Percentiles rank a stretch among this genome's conserved stretches.
These are phyloP conservation scores for Tothia fuscella DNA, from an alignment of 2,329 filamentous ascomycete genomes.

Conservation along the genomic window DNA sequence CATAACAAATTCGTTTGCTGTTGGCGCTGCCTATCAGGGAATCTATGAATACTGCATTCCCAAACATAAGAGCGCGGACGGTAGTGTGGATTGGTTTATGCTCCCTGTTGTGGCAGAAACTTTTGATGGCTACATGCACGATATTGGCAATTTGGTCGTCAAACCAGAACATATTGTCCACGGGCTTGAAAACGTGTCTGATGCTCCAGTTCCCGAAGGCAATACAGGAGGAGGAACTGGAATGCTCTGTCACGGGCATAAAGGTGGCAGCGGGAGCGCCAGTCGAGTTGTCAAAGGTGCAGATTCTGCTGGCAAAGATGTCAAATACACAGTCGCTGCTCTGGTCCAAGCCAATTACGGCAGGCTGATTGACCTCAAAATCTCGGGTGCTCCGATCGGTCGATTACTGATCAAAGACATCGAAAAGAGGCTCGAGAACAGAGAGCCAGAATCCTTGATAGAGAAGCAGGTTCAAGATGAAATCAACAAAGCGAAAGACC, in stretches of 20 bases:
- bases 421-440: constrained; percentile 24
- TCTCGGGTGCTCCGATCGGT: constrained; percentile 51
- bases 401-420: constrained; percentile 40
- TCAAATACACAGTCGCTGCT: constrained; percentile 46
- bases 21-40: constrained; percentile 48
- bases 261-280: constrained; percentile 53
- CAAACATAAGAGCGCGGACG: constrained; percentile 29
- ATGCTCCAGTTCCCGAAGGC: constrained; percentile 46
- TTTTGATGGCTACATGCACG: constrained; percentile 50
- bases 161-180: constrained; percentile 41
- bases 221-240: constrained; percentile 56
- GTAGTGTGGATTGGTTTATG: constrained; percentile 41
- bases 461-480: too few species aligned
- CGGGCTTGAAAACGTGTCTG: constrained; percentile 40
- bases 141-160: constrained; percentile 44
- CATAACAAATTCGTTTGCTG: constrained; percentile 46
- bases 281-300: constrained; percentile 42
- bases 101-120: constrained; percentile 50
- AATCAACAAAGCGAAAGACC: constrained; percentile 29
- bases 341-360: constrained; percentile 58
- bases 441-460: too few species aligned
- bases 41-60: constrained; percentile 44
- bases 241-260: constrained; percentile 55
- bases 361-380: constrained; percentile 40
- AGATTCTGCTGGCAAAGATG: constrained; percentile 20